Evolutionary conservation across 176 grass and related monocot genomes (phyloP), one percentile per base, ranked within the genome.

Genomic region (Elaeis guineensis): DNA sequence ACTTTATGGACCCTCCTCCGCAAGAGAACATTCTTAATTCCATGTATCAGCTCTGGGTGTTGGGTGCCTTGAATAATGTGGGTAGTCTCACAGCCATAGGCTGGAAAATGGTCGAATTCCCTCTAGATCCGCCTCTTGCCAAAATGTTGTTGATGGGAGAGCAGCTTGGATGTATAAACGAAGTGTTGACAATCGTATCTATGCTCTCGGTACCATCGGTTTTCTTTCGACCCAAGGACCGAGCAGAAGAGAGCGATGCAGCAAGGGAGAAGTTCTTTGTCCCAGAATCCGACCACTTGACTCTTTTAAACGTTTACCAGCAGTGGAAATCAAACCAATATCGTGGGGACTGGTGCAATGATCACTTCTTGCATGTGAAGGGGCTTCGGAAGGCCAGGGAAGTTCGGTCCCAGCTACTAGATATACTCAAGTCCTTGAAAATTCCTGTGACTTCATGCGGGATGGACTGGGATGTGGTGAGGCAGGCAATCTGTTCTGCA

Each of bases 91-190:
- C 92, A 51, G 87, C 73, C 59, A 91, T 98, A 44, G 87, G 93
- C 26, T 98, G 93, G 93, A 98, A 98, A 66, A 98, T 98, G 93
- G 93, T 98, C 57, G 93, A 98, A 64, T 98, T 98, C 65, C 93
- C 93, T 5, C 63, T 98, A 64, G 93, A 98, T 69, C 93, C 93
- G 3, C 87, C 93, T 51, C 61, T 98, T 60, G 93, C 93, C 22
- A 98, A 98, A 71, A 98, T 98, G 87, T 70, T 98, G 69, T 81
- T 98, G 32, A 98, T 98, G 93, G 93, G 93, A 17, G 87, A 91
- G 70, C 69, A 80, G 55, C 79, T 97, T 19, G 82, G 61, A 15
- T 97, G 87, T 70, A 57, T 97, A 64, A 83, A 97, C 66, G 93
- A 97, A 78, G 93, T 89, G 57, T 67, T 97, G 50, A 97, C 84